phyloP scores from a whole-genome alignment of 768 basidiomycete genomes.

The Coprinellus aureogranulatus region DNA sequence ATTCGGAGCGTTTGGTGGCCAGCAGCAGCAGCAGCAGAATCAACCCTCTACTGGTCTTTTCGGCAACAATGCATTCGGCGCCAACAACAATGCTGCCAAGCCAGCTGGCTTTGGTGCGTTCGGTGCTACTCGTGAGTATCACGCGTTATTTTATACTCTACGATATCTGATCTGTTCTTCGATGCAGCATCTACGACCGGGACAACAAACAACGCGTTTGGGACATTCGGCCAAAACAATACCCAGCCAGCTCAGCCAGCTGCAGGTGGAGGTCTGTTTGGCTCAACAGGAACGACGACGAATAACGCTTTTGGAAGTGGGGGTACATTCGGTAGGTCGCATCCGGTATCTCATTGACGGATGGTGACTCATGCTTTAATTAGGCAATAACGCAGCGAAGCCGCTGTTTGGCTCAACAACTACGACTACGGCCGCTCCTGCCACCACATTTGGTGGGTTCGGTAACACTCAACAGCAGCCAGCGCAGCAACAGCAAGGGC shows the following conservation, averaged over 20 bases:
- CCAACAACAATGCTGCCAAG: slow-evolving; percentile 1
- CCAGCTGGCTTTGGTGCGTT: slow-evolving; percentile 19
- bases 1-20: slow-evolving; percentile 14
- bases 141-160: too few species aligned
- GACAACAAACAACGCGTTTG: too few species aligned
- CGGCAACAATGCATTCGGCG: slow-evolving; percentile 13
- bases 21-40: slow-evolving; percentile 19
- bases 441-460: slow-evolving; percentile 21
- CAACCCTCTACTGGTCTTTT: slow-evolving; percentile 13
- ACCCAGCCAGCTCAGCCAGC: slow-evolving; percentile 43
- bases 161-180: too few species aligned
- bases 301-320: too few species aligned
- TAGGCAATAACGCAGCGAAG: slow-evolving; percentile 22
- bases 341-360: too few species aligned
- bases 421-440: slow-evolving; percentile 23
- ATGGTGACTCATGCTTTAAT: too few species aligned
- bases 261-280: slow-evolving; percentile 51
- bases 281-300: slow-evolving; percentile 46
- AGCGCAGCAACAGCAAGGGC: slow-evolving; percentile 16
- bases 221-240: slow-evolving; percentile 13
- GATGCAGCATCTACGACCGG: too few species aligned
- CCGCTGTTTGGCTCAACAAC: slow-evolving; percentile 16
- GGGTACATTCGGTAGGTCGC: too few species aligned
- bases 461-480: slow-evolving; percentile 13
- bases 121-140: background rate